Base-by-base conservation (phyloP, 169 alveolate species). In the Cystoisospora suis region DNA sequence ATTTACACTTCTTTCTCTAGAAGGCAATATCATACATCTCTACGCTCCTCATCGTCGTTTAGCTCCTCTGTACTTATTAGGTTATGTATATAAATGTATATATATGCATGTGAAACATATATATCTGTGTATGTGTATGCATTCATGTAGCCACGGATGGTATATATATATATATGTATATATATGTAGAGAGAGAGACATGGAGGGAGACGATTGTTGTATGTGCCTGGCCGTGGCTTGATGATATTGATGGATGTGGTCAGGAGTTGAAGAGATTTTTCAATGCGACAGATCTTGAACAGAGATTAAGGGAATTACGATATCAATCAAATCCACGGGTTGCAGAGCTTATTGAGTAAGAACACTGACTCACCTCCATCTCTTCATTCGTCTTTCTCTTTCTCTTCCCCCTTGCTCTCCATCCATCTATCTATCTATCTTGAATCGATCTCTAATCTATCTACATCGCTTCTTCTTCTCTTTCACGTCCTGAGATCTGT, bases 191-290 rank as follows among this genome's bases (percentile, higher is more conserved):
- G 9, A 65, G 77, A n/a, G 34, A 65, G 9, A 65, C 77, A n/a
- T 65, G 6, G 9, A 65, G 77, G 9, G 29, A 5, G 12, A 12
- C 6, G 20, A 15, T 65, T 9, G 42, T 15, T 65, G 38, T 65
- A 20, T 20, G 65, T 53, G 20, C 65, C 9, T 15, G 20, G 65
- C 20, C n/a, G 65, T 53, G 65, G 65, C 65, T 9, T 53, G 9
- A 15, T 9, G 20, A 20, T n/a, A n/a, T n/a, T n/a, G 29, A 53
- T 53, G 49, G 12, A 49, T 72, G 44, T n/a, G 2, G 23, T 1
- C 88, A 80, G 72, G 92, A 88, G 44, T 58, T 88, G 32, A 34
- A 69, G 29, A 38, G 70, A 38, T 88, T 88, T 75, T 88, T 88
- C 81, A 88, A 88, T 45, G 83, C 70, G 32, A 32, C 81, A 6